Evolutionary conservation across 495 filamentous ascomycete genomes (phyloP), one percentile per base, ranked within the genome.

Genomic region (Hypoxylon lienhwacheense): DNA sequence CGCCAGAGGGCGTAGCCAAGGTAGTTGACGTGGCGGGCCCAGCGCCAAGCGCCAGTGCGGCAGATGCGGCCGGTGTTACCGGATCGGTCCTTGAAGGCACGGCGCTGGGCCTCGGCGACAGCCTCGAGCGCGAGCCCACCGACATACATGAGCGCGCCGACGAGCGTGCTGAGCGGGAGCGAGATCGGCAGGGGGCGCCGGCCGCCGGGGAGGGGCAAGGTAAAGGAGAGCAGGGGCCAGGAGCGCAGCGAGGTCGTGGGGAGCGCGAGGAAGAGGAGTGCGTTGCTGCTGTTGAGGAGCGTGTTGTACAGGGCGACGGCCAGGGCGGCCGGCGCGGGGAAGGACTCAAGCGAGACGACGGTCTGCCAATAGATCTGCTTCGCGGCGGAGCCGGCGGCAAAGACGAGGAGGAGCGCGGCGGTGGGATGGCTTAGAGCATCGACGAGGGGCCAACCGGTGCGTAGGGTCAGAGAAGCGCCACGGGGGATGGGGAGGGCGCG

Each of bases 11-110:
- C 75, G 57, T 81, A 84, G 8, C 68, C 80, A 17, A 73, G 73
- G 54, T 85, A 85, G 35, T 85, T 85, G 61, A 80, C 71, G 47
- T 86, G 81, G n/a, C 79, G 73, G 3, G 79, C 77, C 55, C 75
- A 56, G 2, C 61, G 53, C 71, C 76, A 84, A 21, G 83, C 56
- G 1, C 82, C 83, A 1, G 66, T 72, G 19, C 68, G 73, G 53
- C 75, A 83, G 1, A 77, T 66, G 67, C 78, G 80, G 14, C 80
- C 81, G 45, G 73, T 66, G 63, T 84, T 83, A 52, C 67, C 69
- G 5, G 73, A 66, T 16, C 73, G 66, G 14, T 66, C 52, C 65
- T 85, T 85, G 70, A 85, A 85, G 1, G 33, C 31, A 53, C 68
- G 73, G 12, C 80, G 71, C 66, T 84, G 80, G 7, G 71, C 52